Evolutionary conservation across 768 basidiomycete genomes (phyloP), one percentile per base, ranked within the genome.

Genomic region (Gymnopilus dilepis): DNA sequence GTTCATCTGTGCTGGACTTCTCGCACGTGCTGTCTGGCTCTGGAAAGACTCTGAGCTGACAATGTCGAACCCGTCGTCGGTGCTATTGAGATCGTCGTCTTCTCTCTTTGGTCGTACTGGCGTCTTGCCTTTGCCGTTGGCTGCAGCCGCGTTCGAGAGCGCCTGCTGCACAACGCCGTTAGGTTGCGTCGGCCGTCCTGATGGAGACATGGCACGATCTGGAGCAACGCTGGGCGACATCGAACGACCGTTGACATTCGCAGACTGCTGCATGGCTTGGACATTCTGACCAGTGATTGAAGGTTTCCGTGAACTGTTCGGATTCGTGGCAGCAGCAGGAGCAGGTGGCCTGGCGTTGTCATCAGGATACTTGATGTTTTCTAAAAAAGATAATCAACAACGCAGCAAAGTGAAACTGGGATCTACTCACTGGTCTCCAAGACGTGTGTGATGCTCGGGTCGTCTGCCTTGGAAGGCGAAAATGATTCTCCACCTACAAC

Each of bases 401-500:
- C 11, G 41, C 9, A 54, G 60, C 28, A 45, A 55, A 45, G 42
- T 45, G 60, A 60, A 56, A 31, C 7, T n/a, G 6, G 7, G 12
- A n/a, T 50, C 11, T 24, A 86, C 93, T 65, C 63, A 96, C 96
- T 94, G 7, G 97, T 98, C 74, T 99, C 97, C 62, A 99, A 83
- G 60, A 97, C 86, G 72, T 98, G 92, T n/a, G 97, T 84, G 51
- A 92, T 70, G 21, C 82, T 84, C 9, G 90, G 86, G 74, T 98
- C 94, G 56, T 97, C 96, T 7, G 83, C 78, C 68, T 86, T 87
- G 37, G 84, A 74, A 15, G 89, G 84, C 38, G 88, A 80, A 73
- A 91, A 89, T 1, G 94, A 93, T 76, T 99, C 97, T 17, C 97
- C 97, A 41, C 97, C 97, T 15, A 99, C 84, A 5, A 99, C 95